Conservation (phyloP, 2,329 filamentous ascomycete species). For the Capronia americana region DNA sequence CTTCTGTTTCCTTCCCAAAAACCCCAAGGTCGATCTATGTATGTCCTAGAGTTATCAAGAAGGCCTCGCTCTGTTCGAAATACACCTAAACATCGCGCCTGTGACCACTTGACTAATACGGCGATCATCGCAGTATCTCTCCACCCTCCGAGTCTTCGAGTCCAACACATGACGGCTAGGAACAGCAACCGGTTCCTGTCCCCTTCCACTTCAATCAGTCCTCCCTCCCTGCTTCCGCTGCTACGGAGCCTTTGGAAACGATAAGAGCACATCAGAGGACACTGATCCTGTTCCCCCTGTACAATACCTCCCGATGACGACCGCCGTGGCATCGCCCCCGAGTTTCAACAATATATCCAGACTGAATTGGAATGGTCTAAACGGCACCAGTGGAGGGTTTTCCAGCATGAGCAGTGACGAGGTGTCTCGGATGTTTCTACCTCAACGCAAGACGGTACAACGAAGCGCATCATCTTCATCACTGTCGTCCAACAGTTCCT, state of each 20-base stretch:
- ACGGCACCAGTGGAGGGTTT: slow-evolving; percentile 65
- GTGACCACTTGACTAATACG: slow-evolving; percentile 20
- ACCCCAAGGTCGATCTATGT: slow-evolving; percentile 16
- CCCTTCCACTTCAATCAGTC: slow-evolving; percentile 20
- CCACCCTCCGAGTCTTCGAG: slow-evolving; percentile 22
- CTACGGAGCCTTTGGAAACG: slow-evolving; percentile 6
- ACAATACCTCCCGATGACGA: slow-evolving; percentile 56
- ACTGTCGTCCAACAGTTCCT: slow-evolving; percentile 68
- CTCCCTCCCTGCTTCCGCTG: slow-evolving; percentile 3
- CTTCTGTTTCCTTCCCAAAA: slow-evolving; percentile 9
- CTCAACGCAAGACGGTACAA: slow-evolving; percentile 78
- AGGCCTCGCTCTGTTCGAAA: background rate
- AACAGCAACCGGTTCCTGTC: slow-evolving; percentile 24
- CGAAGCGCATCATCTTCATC: slow-evolving; percentile 92
- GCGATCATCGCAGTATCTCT: slow-evolving; percentile 10
- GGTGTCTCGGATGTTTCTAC: slow-evolving; percentile 84
- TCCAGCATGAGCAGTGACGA: slow-evolving; percentile 83
- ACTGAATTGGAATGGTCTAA: slow-evolving; percentile 67
- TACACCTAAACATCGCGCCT: background rate
- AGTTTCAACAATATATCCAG: slow-evolving; percentile 67
- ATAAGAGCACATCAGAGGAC: slow-evolving; percentile 1
- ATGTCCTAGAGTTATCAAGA: slow-evolving; percentile 20
- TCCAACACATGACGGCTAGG: slow-evolving; percentile 39
- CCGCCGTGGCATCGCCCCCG: slow-evolving; percentile 70
- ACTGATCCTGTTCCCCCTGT: background rate